Conservation (phyloP, 73 alveolate species). For the Effrenium voratum region DNA sequence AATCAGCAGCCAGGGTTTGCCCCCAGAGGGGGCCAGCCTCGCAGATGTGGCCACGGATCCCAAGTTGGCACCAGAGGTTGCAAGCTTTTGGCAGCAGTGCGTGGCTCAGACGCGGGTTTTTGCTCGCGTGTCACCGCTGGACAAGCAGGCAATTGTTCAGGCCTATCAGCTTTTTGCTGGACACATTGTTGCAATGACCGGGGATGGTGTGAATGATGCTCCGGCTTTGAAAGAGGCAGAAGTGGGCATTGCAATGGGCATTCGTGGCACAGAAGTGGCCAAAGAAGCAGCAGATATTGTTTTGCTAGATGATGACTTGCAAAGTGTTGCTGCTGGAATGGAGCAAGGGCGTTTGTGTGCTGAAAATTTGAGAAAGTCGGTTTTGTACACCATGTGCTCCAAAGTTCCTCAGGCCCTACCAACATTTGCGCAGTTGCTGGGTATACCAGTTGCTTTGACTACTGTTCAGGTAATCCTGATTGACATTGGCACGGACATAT, state of each 20-base stretch:
- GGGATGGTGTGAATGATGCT: slow-evolving; percentile 96
- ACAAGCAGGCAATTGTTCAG: slow-evolving; percentile 77
- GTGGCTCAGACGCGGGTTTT: slow-evolving; percentile 50
- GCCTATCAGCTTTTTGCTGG: slow-evolving; percentile 74
- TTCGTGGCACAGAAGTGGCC: slow-evolving; percentile 95
- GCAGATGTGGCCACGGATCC: slow-evolving; percentile 4
- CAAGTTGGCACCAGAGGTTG: slow-evolving; percentile 31
- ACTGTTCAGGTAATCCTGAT: slow-evolving; percentile 70
- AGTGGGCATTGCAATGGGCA: slow-evolving; percentile 96
- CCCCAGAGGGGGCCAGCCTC: slow-evolving; percentile 37
- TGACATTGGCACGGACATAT: slow-evolving; percentile 84
- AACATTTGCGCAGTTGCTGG: slow-evolving; percentile 88
- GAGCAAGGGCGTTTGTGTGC: slow-evolving; percentile 91
- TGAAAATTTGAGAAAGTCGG: slow-evolving; percentile 66
- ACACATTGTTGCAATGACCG: slow-evolving; percentile 89
- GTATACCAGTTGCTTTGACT: slow-evolving; percentile 84
- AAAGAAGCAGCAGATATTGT: slow-evolving; percentile 92
- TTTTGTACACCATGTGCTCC: slow-evolving; percentile 77
- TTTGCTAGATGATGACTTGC: slow-evolving; percentile 58
- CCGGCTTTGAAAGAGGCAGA: slow-evolving; percentile 96
- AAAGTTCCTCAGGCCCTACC: slow-evolving; percentile 86
- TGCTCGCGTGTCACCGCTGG: slow-evolving; percentile 89
- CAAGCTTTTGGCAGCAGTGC: slow-evolving; percentile 60
- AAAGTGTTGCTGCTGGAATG: slow-evolving; percentile 80
- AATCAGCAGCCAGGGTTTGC: slow-evolving; percentile 41